phyloP scores from a whole-genome alignment of 2,329 filamentous ascomycete species.

The Aureobasidium namibiae region DNA sequence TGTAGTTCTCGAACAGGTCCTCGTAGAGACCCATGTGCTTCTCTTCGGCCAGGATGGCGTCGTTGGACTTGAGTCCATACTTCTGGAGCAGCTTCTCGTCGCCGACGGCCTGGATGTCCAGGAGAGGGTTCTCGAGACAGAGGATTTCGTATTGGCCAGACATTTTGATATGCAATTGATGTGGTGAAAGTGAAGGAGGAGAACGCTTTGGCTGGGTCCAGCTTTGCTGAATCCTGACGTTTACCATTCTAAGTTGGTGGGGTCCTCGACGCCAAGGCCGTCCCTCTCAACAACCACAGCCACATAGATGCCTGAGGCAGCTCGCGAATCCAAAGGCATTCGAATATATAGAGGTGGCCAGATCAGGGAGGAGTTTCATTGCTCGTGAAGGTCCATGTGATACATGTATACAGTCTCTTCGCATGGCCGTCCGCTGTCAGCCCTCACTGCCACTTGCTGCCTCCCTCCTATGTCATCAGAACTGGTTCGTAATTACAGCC shows the following conservation, averaged over 20 bases:
- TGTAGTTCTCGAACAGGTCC: conserved; percentile 83
- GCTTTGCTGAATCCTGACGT: conserved; percentile 8
- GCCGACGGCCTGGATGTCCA: conserved; percentile 86
- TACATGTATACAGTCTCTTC: background rate
- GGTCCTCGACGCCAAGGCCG: background rate
- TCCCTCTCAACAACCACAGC: background rate
- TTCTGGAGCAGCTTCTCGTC: conserved; percentile 80
- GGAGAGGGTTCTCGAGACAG: conserved; percentile 93
- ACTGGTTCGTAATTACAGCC: background rate
- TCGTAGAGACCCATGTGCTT: conserved; percentile 88
- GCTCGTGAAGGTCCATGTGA: background rate
- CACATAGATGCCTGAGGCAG: background rate
- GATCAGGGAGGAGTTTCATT: background rate
- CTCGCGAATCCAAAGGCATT: background rate
- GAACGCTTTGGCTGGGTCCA: background rate
- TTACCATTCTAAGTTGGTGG: background rate
- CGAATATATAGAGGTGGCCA: background rate
- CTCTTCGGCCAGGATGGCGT: conserved; percentile 91
- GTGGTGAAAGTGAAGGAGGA: background rate
- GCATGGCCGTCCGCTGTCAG: too few relatives aligned
- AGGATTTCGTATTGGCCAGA: conserved; percentile 76
- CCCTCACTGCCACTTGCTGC: background rate
- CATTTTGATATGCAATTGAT: conserved; percentile 18
- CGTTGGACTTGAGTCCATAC: conserved; percentile 90
- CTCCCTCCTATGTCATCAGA: background rate